Conservation (phyloP, 2,329 filamentous ascomycete species). For the Plenodomus lindquistii region DNA sequence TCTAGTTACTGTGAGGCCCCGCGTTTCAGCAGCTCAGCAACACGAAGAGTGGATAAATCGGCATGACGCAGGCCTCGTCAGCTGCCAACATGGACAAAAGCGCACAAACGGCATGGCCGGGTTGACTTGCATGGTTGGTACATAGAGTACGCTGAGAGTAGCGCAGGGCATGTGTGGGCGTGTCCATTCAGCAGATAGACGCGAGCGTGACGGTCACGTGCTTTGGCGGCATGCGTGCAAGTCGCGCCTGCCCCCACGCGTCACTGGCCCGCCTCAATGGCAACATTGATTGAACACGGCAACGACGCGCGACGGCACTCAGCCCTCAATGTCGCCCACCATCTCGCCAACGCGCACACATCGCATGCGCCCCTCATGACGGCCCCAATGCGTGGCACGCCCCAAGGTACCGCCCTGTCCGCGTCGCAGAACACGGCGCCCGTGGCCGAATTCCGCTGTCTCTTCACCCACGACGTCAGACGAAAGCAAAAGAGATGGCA, state of each 20-base stretch:
- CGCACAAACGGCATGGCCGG: too few species aligned
- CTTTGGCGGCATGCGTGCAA: conserved; percentile 7
- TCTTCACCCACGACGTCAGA: conserved; percentile 83
- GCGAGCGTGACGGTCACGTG: conserved; percentile 12
- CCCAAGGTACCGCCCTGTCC: conserved; percentile 10
- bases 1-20: conserved; percentile 20
- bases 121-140: too few species aligned
- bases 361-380: conserved; percentile 26
- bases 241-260: conserved; percentile 10
- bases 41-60: conserved; percentile 2
- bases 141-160: too few species aligned
- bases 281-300: conserved; percentile 2
- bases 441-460: conserved; percentile 80
- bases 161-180: background rate
- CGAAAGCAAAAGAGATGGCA: conserved; percentile 93
- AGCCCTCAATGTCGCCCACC: conserved; percentile 6
- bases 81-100: too few species aligned
- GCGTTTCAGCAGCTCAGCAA: conserved; percentile 22
- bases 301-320: background rate
- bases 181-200: background rate
- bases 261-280: conserved; percentile 6
- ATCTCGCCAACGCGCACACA: conserved; percentile 11
- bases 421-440: conserved; percentile 67
- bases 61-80: conserved; percentile 3
- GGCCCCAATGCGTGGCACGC: conserved; percentile 26